Evolutionary conservation across 352 stramenopile genomes (phyloP).

Genomic region (Globisporangium abappressorium): DNA sequence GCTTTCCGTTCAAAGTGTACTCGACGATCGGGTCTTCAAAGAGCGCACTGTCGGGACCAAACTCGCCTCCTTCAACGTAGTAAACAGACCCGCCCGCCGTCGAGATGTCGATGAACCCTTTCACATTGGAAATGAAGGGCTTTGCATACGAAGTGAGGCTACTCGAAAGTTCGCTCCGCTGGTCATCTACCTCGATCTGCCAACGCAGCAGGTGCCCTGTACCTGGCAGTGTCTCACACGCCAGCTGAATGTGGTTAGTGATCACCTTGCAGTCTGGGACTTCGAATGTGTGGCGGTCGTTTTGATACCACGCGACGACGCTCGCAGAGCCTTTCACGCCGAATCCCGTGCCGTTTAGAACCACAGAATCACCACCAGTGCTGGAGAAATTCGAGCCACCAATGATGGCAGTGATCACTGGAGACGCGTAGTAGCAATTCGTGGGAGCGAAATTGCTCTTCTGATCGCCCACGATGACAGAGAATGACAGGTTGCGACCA

Average conservation of each 20-base stretch:
- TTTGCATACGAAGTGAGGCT: conserved; percentile 28
- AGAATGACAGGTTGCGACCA: conserved; percentile 34
- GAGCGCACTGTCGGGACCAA: conserved; percentile 41
- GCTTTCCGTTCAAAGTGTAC: conserved; percentile 36
- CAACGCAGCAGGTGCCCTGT: conserved; percentile 34
- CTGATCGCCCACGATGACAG: conserved; percentile 34
- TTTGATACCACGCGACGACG: conserved; percentile 36
- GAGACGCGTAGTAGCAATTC: conserved; percentile 35
- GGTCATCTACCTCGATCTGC: conserved; percentile 35
- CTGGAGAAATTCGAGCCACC: conserved; percentile 25
- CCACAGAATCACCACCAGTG: conserved; percentile 25
- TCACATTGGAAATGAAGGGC: conserved; percentile 35
- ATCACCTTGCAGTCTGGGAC: conserved; percentile 40
- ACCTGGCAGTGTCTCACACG: conserved; percentile 34
- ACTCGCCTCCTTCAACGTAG: conserved; percentile 44
- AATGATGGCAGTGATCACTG: conserved; percentile 23
- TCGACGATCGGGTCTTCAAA: conserved; percentile 51
- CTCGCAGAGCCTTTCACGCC: conserved; percentile 31
- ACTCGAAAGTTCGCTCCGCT: conserved; percentile 21
- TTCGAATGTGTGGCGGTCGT: conserved; percentile 35
- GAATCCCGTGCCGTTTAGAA: conserved; percentile 47
- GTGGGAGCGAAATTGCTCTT: conserved; percentile 22
- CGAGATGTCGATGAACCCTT: conserved; percentile 41
- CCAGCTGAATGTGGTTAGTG: conserved; percentile 37
- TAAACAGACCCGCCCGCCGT: conserved; percentile 46